Base-by-base conservation (phyloP, 345 rosid species). In the Conringia planisiliqua region DNA sequence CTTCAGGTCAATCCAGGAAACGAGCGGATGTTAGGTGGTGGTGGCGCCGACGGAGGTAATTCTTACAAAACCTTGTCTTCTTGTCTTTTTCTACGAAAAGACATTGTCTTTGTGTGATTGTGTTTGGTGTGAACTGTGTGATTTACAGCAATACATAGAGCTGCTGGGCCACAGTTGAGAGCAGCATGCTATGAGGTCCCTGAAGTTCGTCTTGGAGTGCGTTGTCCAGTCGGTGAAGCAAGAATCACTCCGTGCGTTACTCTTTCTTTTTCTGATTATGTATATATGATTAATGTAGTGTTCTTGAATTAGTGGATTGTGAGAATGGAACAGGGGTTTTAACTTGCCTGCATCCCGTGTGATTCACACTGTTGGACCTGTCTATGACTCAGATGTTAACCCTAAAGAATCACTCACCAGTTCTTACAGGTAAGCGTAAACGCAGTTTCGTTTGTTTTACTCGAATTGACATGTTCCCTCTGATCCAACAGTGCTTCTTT, bases 21-120 rank as follows among this genome's bases (percentile, higher is more conserved):
- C 78, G 95, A 83, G 79, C 78, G 77, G 59, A 91, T 93, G 98
- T 82, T 93, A 58, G 96, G 98, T 60, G 98, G 98, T 62, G 95
- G 92, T 76, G 98, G 97, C 48, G 98, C 94, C 0, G 96, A 93
- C 81, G 96, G 98, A 84, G 93, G 98, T 89, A 76, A 10, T 0
- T 3, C 18, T 44, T 13, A 47, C 6, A 10, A 50, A 50, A 40
- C 14, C 3, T 39, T 17, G 14, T 22, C 36, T 10, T 46, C 11
- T 44, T 47, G 10, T 1, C 38, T 4, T 3, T 48, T 50, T 52
- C 9, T 6, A 4, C 5, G 6, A 4, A 5, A 13, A 1, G 11
- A 7, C n/a, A 24, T 52, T 58, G 4, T 10, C 56, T 13, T 63
- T 36, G 48, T 66, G 60, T 22, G 36, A 33, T 26, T 44, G 54